Percentiles rank a stretch among this genome's conserved stretches.
Evolutionary conservation across 805 yeast species (phyloP).

Genomic region (Starmerella geochares): DNA sequence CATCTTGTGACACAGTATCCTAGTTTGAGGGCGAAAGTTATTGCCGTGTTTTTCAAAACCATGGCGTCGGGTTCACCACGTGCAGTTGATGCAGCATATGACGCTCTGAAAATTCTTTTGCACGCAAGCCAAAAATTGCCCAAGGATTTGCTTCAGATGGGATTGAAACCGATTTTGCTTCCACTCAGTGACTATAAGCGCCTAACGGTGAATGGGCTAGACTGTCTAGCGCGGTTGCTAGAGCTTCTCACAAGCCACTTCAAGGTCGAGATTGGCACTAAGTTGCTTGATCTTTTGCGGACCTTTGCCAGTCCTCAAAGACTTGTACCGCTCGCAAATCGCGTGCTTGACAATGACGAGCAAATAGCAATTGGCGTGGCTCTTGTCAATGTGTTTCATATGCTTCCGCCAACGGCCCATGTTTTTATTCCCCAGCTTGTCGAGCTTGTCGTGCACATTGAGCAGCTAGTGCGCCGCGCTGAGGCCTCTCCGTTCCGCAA

Average conservation of each 20-base stretch:
- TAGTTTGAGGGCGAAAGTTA: constrained; percentile 62
- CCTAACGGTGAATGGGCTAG: constrained; percentile 77
- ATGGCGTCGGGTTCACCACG: constrained; percentile 73
- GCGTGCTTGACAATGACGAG: constrained; percentile 67
- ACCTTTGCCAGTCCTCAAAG: constrained; percentile 90
- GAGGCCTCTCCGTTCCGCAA: constrained; percentile 79
- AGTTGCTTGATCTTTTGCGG: constrained; percentile 80
- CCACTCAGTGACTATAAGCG: constrained; percentile 88
- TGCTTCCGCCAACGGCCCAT: constrained; percentile 84
- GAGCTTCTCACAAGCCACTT: constrained; percentile 85
- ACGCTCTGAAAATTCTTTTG: constrained; percentile 71
- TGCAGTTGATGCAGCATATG: constrained; percentile 87
- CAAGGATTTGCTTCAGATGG: constrained; percentile 87
- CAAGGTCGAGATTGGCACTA: constrained; percentile 92
- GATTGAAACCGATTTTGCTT: constrained; percentile 90
- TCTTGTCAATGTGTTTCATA: constrained; percentile 79
- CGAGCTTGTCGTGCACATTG: constrained; percentile 63
- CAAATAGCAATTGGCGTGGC: constrained; percentile 83
- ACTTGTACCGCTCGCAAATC: constrained; percentile 63
- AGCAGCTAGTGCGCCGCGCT: constrained; percentile 72
- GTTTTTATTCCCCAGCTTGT: constrained; percentile 83
- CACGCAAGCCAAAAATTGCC: constrained; percentile 76
- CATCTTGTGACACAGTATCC: constrained; percentile 56
- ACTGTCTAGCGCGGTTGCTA: constrained; percentile 76
- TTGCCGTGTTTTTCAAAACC: constrained; percentile 92